Evolutionary conservation across 331 rosid species (phyloP).

Genomic region (Quercus lobata): DNA sequence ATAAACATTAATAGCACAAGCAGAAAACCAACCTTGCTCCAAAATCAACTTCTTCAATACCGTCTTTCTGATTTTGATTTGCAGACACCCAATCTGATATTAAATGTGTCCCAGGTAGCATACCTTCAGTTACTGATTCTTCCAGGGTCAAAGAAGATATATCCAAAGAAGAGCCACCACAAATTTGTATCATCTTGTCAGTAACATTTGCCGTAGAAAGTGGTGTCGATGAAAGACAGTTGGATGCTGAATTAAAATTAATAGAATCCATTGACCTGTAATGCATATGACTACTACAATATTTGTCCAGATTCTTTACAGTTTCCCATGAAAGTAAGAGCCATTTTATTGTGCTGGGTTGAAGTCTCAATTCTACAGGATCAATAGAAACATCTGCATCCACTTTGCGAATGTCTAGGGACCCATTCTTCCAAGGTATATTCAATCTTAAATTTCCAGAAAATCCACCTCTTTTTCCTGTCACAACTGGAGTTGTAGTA

Average conservation of each 20-base stretch:
- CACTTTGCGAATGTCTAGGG: constrained; percentile 74
- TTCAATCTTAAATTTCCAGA: constrained; percentile 77
- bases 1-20: constrained; percentile 16
- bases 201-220: constrained; percentile 28
- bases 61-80: constrained; percentile 30
- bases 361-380: constrained; percentile 66
- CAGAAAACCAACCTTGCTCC: constrained; percentile 73
- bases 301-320: constrained; percentile 44
- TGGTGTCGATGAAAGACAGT: constrained; percentile 31
- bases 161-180: constrained; percentile 30
- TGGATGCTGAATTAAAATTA: constrained; percentile 32
- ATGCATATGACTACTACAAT: constrained; percentile 27
- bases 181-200: constrained; percentile 23
- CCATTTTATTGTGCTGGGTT: constrained; percentile 77
- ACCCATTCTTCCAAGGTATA: constrained; percentile 95
- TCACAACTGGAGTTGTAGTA: constrained; percentile 54
- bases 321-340: constrained; percentile 58
- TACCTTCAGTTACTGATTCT: constrained; percentile 40
- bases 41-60: constrained; percentile 67
- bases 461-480: constrained; percentile 77
- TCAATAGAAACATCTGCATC: constrained; percentile 80
- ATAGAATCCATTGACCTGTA: constrained; percentile 35
- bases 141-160: constrained; percentile 32
- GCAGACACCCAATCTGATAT: constrained; percentile 85
- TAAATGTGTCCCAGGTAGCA: constrained; percentile 58